phyloP scores from a whole-genome alignment of 2,329 filamentous ascomycete genomes.

The Aspergillus neotritici region DNA sequence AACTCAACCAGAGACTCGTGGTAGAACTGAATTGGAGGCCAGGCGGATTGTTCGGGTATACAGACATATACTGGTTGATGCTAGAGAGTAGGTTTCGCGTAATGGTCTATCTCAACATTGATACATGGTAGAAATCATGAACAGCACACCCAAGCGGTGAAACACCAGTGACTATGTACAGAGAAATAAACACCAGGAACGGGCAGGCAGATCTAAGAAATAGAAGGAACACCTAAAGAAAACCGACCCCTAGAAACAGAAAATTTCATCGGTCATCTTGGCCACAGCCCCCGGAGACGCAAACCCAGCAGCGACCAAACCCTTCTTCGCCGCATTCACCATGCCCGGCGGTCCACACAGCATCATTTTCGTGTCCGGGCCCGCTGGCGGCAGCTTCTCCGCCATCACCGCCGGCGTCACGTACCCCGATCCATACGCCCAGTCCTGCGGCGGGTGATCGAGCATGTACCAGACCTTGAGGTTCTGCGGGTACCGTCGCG shows the following conservation, averaged over 20 bases:
- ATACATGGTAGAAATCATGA: conserved; percentile 14
- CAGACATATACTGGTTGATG: too few relatives aligned
- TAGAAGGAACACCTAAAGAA: not conserved
- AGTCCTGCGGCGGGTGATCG: conserved; percentile 43
- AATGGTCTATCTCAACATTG: too few relatives aligned
- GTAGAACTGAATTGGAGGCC: too few relatives aligned
- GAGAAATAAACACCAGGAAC: conserved; percentile 16
- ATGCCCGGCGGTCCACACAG: conserved; percentile 58
- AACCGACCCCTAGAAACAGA: conserved; percentile 42
- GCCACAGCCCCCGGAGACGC: conserved; percentile 45
- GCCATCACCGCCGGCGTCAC: conserved; percentile 49
- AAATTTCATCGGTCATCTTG: conserved; percentile 53
- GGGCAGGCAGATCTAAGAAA: not conserved
- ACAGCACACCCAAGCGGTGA: too few relatives aligned
- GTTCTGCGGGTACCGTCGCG: conserved; percentile 47
- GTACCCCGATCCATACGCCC: conserved; percentile 47
- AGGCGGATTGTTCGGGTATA: too few relatives aligned
- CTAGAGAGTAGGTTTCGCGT: too few relatives aligned
- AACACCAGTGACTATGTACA: not conserved
- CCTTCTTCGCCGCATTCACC: conserved; percentile 53
- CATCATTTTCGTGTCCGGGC: conserved; percentile 48
- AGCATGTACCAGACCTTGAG: conserved; percentile 54
- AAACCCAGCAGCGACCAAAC: conserved; percentile 47
- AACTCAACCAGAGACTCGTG: too few relatives aligned
- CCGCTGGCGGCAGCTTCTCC: conserved; percentile 45